Evolutionary conservation across 352 stramenopile species (phyloP), one percentile per base, ranked within the genome.

Genomic region (Stramenopiles sp.): DNA sequence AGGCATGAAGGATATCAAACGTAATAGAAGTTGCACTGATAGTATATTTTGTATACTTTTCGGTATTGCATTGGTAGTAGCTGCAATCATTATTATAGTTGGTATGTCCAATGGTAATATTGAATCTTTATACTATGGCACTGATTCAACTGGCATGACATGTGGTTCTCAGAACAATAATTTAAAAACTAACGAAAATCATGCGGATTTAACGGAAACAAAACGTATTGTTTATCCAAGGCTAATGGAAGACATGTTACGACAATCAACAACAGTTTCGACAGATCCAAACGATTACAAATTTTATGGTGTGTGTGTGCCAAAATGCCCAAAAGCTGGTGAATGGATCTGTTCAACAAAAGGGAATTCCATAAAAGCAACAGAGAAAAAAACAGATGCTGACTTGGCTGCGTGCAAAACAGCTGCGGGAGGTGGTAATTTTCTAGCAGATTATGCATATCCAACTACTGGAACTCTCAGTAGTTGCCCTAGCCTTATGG

Each of bases 331-430:
- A 0, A n/a, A 31, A 1, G 77, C 79, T 13, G 81, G 79, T 30
- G 84, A 83, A 0, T 91, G 90, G 79, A 86, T 93, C 30, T 93
- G 88, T 82, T 88, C 89, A 78, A 90, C 92, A 78, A 81, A 93
- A 53, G 86, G 84, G 32, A 88, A 92, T 13, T 53, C 38, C 38
- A 81, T 83, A 84, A 4, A 78, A 83, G 30, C 84, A 93, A 30
- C 79, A 83, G 43, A 80, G 63, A 1, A 86, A 89, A 78, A 38
- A 81, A 0, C 81, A 85, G 1, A 76, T 88, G 20, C 81, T 63
- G 6, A 90, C 79, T 23, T 94, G 89, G 74, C 43, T 93, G 1
- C 86, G 90, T 78, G 89, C 87, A 23, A 87, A 78, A 1, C 87
- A 91, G 33, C 79, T 76, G 30, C 4, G 4, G 65, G 65, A 7